Evolutionary conservation across 2,329 filamentous ascomycete genomes (phyloP).

Genomic region (Epichloe sylvatica): DNA sequence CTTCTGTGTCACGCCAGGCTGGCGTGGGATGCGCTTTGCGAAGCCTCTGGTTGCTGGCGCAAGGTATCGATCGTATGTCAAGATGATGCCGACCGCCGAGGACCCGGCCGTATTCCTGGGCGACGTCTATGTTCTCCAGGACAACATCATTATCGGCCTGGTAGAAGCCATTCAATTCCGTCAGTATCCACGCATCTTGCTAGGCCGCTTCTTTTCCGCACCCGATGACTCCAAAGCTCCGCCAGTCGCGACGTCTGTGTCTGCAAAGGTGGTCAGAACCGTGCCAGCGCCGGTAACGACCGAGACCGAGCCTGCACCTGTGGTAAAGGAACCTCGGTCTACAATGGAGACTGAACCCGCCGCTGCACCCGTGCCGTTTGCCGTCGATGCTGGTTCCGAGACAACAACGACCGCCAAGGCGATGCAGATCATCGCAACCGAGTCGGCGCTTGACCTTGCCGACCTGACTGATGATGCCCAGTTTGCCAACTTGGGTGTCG

Average conservation of each 20-base stretch:
- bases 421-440: slow-evolving; percentile 40
- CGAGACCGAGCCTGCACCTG: too few relatives aligned
- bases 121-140: slow-evolving; percentile 42
- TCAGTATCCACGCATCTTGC: slow-evolving; percentile 49
- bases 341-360: too few relatives aligned
- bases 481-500: slow-evolving; percentile 43
- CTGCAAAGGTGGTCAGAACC: too few relatives aligned
- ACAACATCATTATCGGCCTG: slow-evolving; percentile 34
- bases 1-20: slow-evolving; percentile 43
- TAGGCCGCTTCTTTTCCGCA: slow-evolving; percentile 50
- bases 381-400: slow-evolving; percentile 7
- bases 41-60: slow-evolving; percentile 32
- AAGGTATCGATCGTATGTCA: slow-evolving; percentile 42
- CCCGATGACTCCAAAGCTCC: too few relatives aligned
- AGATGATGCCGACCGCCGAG: slow-evolving; percentile 39
- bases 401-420: slow-evolving; percentile 19
- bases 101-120: slow-evolving; percentile 28
- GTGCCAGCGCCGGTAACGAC: too few relatives aligned
- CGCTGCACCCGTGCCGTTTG: slow-evolving; percentile 7
- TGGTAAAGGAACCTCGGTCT: too few relatives aligned
- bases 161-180: slow-evolving; percentile 49
- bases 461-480: slow-evolving; percentile 41
- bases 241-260: too few relatives aligned
- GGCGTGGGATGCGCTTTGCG: slow-evolving; percentile 37
- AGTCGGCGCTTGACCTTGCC: slow-evolving; percentile 38